phyloP scores from a whole-genome alignment of 225 moss, liverwort and hornwort genomes.

The Ulota crispa region DNA sequence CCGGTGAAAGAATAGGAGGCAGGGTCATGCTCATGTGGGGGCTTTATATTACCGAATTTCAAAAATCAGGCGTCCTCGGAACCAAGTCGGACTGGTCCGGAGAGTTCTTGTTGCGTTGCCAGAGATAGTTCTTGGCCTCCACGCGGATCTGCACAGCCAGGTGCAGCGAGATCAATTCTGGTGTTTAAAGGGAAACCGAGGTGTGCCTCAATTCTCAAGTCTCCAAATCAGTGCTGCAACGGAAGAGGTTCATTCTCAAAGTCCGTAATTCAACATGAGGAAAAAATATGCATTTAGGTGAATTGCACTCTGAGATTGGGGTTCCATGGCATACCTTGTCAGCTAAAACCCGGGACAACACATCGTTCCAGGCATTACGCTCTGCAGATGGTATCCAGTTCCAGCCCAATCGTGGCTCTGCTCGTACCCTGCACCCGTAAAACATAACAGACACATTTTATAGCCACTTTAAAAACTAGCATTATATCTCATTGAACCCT shows the following conservation, averaged over 20 bases:
- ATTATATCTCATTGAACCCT: neutral
- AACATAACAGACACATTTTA: neutral
- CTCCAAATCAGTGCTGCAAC: neutral
- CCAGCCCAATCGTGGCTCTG: conserved; percentile 87
- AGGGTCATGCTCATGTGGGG: neutral
- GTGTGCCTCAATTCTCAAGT: neutral
- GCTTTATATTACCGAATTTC: neutral
- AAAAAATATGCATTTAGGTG: neutral
- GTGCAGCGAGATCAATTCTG: neutral
- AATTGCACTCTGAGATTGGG: neutral
- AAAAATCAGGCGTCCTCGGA: neutral
- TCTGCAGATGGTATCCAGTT: conserved; percentile 64
- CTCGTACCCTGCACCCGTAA: conserved; percentile 52
- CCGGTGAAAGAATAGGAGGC: neutral
- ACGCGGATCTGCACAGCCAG: conserved; percentile 45
- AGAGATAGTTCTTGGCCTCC: conserved; percentile 74
- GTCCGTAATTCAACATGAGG: neutral
- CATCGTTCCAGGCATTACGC: conserved; percentile 88
- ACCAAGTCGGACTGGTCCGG: conserved; percentile 16
- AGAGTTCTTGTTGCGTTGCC: conserved; percentile 41
- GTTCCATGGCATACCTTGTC: conserved; percentile 53
- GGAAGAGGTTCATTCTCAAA: neutral
- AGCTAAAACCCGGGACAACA: conserved; percentile 67
- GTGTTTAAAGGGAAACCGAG: neutral
- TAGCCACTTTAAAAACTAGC: neutral